Conservation (phyloP, 768 basidiomycete species). For the Auricularia sp. region DNA sequence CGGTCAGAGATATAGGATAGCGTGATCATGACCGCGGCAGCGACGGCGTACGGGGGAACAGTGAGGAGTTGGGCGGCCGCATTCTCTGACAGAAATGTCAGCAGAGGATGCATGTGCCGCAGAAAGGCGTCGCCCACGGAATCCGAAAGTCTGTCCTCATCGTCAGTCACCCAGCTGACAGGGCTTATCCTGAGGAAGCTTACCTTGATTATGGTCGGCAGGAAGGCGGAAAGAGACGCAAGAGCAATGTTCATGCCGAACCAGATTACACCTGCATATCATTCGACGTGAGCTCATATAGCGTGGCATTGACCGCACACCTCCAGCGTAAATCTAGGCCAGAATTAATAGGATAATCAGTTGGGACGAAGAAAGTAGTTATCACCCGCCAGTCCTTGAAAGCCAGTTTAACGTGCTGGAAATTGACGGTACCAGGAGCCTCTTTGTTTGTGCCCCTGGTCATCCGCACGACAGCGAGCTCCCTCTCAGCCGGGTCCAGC, state of each 20-base stretch:
- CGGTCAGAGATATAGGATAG: conserved; percentile 58
- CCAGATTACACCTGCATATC: conserved; percentile 41
- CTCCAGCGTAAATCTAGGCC: neutral
- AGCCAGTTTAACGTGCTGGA: conserved; percentile 53
- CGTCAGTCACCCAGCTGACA: no score
- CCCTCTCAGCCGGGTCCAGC: conserved; percentile 34
- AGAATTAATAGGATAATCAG: no score
- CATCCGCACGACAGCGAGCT: conserved; percentile 9
- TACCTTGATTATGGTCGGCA: conserved; percentile 63
- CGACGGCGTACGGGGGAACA: conserved; percentile 71
- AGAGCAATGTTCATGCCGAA: conserved; percentile 69
- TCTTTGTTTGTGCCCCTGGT: neutral
- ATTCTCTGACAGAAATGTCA: conserved; percentile 31
- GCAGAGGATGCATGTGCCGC: no score
- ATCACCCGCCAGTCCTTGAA: conserved; percentile 63
- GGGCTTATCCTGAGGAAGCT: conserved; percentile 9
- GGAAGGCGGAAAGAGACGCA: conserved; percentile 71
- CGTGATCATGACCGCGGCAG: conserved; percentile 48
- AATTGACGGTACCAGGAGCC: conserved; percentile 6
- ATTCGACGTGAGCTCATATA: no score
- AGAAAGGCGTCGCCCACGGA: no score
- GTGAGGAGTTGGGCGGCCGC: conserved; percentile 64
- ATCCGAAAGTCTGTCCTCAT: no score
- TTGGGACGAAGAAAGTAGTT: neutral
- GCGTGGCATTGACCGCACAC: no score